Evolutionary conservation across 2,329 filamentous ascomycete species (phyloP).

Genomic region (Colletotrichum sp.): DNA sequence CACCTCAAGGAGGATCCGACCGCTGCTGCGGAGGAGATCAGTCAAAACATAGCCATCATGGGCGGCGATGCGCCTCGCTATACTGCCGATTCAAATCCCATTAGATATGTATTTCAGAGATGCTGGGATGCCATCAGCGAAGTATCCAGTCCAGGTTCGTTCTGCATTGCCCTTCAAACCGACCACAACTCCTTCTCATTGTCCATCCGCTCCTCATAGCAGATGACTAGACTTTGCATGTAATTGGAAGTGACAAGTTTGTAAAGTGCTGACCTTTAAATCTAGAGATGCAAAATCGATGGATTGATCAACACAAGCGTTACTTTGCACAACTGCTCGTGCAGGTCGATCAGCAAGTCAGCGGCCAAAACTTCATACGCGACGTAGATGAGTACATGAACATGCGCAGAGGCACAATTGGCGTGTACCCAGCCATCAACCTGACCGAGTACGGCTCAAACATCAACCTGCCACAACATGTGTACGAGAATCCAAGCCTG

Average conservation of each 20-base stretch:
- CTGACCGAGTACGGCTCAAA: not conserved
- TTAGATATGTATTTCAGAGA: not conserved
- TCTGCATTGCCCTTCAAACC: not conserved
- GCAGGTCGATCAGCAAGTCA: not conserved
- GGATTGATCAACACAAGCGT: not conserved
- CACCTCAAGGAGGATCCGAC: not conserved
- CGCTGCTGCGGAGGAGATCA: not conserved
- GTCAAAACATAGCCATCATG: not conserved
- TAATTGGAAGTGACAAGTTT: not conserved
- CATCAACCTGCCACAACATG: not conserved
- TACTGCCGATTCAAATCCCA: not conserved
- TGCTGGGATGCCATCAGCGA: not conserved
- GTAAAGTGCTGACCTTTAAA: not conserved
- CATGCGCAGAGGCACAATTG: not conserved
- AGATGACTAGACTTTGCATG: not conserved
- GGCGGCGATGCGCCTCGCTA: not conserved
- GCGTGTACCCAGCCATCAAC: not conserved
- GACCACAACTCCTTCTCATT: not conserved
- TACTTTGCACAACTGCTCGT: not conserved
- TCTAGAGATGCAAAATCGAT: not conserved
- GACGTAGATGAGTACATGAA: not conserved
- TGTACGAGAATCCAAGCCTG: not conserved
- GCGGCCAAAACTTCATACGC: not conserved
- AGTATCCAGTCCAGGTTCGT: not conserved
- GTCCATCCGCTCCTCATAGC: not conserved